Evolutionary conservation across 2,329 filamentous ascomycete species (phyloP).

Genomic region (Verticillium klebahnii): DNA sequence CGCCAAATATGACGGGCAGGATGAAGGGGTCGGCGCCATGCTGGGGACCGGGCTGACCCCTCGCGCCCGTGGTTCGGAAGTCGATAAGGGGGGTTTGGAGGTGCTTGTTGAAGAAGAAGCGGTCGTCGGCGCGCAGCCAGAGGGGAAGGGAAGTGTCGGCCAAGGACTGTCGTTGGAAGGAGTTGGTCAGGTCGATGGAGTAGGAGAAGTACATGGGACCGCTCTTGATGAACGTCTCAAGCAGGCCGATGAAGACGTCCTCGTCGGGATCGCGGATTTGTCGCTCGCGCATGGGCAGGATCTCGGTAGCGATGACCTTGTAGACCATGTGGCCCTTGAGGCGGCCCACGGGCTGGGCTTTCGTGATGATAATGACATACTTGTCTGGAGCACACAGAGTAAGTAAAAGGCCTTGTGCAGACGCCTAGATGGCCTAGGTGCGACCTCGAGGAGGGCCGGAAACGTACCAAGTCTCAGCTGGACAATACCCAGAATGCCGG

Average conservation of each 20-base stretch:
- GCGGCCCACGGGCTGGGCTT: conserved; percentile 83
- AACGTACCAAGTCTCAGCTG: conserved; percentile 80
- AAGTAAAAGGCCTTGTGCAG: not conserved
- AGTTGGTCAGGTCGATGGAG: conserved; percentile 93
- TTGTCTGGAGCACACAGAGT: conserved; percentile 57
- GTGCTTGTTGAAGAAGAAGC: conserved; percentile 98
- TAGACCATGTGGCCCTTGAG: conserved; percentile 96
- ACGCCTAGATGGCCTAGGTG: too few species aligned
- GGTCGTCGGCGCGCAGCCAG: conserved; percentile 91
- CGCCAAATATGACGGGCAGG: conserved; percentile 91
- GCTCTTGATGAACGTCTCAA: conserved; percentile 76
- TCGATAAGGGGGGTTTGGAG: conserved; percentile 88
- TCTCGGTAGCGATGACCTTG: conserved; percentile 85
- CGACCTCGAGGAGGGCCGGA: not conserved
- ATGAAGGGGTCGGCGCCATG: conserved; percentile 85
- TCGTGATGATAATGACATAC: conserved; percentile 95
- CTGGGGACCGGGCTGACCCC: conserved; percentile 65
- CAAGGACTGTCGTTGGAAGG: conserved; percentile 88
- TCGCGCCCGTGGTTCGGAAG: conserved; percentile 63
- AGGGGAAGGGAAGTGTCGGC: conserved; percentile 67
- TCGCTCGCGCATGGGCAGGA: conserved; percentile 88
- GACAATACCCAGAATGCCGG: conserved; percentile 90
- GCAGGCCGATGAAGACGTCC: conserved; percentile 79
- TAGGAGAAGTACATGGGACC: conserved; percentile 98
- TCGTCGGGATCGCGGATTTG: conserved; percentile 90